These are phyloP conservation scores for Thelonectria rubi DNA, from an alignment of 2,329 filamentous ascomycete genomes.

Conservation along the genomic window DNA sequence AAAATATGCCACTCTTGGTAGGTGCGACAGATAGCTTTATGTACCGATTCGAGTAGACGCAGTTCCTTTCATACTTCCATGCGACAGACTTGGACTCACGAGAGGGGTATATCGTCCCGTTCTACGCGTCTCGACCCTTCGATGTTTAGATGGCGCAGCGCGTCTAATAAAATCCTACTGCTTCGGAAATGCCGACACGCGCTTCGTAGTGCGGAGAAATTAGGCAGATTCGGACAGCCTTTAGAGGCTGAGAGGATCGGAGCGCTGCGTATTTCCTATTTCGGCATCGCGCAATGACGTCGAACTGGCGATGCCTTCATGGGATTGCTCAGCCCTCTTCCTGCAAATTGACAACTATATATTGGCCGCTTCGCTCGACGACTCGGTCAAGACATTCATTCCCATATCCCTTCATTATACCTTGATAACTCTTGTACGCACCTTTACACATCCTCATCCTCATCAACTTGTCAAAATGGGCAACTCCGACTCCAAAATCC, in stretches of 20 bases:
- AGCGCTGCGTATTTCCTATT: neutral
- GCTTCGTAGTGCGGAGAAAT: neutral
- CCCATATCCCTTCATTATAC: neutral
- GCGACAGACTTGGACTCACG: no score
- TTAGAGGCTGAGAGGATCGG: neutral
- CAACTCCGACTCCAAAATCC: neutral
- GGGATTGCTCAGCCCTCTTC: neutral
- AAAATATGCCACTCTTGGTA: no score
- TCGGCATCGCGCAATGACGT: neutral
- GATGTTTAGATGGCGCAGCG: neutral
- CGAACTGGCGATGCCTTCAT: neutral
- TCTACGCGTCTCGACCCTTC: neutral
- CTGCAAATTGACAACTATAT: neutral
- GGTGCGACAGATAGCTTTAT: no score
- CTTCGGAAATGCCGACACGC: no score
- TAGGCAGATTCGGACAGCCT: neutral
- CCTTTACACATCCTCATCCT: neutral
- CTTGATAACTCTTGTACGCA: no score
- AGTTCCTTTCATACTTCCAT: no score
- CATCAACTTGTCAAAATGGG: neutral
- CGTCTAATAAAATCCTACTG: no score
- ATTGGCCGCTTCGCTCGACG: neutral
- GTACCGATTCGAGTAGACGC: no score
- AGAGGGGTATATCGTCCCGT: no score
- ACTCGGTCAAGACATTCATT: neutral